Evolutionary conservation across 2,329 filamentous ascomycete species (phyloP).

Genomic region (Neopestalotiopsis clavispora): DNA sequence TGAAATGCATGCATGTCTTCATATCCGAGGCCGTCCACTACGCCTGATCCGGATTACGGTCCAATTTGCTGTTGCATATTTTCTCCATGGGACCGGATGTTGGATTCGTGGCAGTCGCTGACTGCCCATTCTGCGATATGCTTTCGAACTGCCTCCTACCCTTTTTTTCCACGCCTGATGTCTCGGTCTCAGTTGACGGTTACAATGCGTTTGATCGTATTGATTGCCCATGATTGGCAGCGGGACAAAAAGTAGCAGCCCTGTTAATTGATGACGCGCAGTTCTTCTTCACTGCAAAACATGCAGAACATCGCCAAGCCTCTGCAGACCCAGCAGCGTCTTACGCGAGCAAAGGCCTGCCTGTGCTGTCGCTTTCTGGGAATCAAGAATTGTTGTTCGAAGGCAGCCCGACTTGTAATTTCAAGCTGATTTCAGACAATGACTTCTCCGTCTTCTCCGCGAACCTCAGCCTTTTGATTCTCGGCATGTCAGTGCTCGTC

Average conservation of each 20-base stretch:
- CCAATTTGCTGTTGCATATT: conserved; percentile 34
- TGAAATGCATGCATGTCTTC: conserved; percentile 33
- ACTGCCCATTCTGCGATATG: conserved; percentile 28
- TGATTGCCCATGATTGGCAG: conserved; percentile 2
- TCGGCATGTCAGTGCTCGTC: conserved; percentile 3
- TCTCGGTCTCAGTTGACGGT: background rate
- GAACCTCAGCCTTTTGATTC: background rate
- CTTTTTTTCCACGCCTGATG: background rate
- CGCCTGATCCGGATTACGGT: conserved; percentile 32
- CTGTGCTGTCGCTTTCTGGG: background rate
- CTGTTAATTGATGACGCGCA: background rate
- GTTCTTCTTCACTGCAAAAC: background rate
- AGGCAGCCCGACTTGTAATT: background rate
- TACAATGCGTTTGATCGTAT: background rate
- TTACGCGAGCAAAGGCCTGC: background rate
- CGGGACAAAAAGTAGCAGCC: background rate
- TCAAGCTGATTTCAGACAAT: background rate
- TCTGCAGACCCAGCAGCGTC: background rate
- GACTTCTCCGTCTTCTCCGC: background rate
- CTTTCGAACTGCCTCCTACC: conserved; percentile 17
- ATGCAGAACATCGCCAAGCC: conserved; percentile 1
- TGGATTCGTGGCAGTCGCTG: conserved; percentile 39
- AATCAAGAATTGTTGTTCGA: background rate
- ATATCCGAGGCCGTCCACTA: conserved; percentile 25
- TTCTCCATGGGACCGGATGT: conserved; percentile 28